Evolutionary conservation across 2,329 filamentous ascomycete species (phyloP), one percentile per base, ranked within the genome.

Genomic region (Mycogone perniciosa): DNA sequence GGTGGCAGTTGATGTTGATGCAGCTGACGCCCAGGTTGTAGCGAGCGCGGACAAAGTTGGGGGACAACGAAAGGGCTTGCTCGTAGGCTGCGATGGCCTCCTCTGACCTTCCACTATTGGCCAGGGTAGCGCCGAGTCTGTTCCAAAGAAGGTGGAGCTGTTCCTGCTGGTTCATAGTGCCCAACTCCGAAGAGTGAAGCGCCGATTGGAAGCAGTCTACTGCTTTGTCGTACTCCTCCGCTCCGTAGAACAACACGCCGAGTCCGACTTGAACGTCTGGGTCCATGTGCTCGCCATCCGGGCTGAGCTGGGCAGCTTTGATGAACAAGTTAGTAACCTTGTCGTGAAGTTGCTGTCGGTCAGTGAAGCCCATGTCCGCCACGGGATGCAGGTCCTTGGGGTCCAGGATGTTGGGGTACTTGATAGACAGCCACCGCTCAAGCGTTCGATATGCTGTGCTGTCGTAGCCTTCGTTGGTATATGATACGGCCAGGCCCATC

Each of bases 381-480:
- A 85, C 81, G 0, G 85, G 81, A 20, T 88, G 87, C 11, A 95
- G 72, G 34, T 89, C 79, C 45, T 81, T 79, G 9, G 84, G 85
- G 45, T 88, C 73, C 61, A 90, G 82, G 56, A 99, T 82, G 34
- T 82, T 76, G 6, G 93, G 91, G 70, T 99, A 99, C 70, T 95
- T 95, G 62, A 88, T 82, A n/a, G 89, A 89, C 31, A 99, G 79
- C 93, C 93, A 99, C 57, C 92, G 88, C 72, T 99, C 93, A 10
- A 99, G 79, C 7, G 92, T 97, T 49, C 92, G 84, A 75, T 97
- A 99, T 44, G 93, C 92, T 20, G 91, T 95, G 64, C 88, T 92
- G 70, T 99, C 93, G 71, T 97, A 99, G 56, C 92, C 93, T 72
- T 99, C 93, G 71, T 99, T 99, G 44, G 93, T 99, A 70, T 99